phyloP scores from a whole-genome alignment of 1,284 basidiomycete species.

The Ganoderma boninense region DNA sequence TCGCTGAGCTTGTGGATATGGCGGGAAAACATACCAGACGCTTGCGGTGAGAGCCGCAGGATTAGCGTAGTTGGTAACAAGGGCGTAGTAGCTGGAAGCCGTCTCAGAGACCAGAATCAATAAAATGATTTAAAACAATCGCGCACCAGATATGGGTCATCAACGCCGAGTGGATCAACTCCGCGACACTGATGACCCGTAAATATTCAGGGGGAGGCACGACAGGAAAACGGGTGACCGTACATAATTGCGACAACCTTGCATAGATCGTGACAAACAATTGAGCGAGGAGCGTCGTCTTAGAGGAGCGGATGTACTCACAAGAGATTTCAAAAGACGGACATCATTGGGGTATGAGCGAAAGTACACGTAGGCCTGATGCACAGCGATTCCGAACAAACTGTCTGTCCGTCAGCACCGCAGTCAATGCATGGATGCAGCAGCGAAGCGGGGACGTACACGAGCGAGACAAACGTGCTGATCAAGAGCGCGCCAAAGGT shows the following conservation, averaged over 20 bases:
- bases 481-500: constrained; percentile 8
- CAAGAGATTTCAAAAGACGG: neutral
- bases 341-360: constrained; percentile 3
- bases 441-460: neutral
- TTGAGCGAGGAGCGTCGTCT: neutral
- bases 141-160: constrained; percentile 2
- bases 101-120: neutral
- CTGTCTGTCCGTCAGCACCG: neutral
- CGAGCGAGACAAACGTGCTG: constrained; percentile 5
- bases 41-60: neutral
- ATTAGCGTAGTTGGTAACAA: constrained; percentile 1
- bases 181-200: neutral
- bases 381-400: neutral
- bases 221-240: neutral
- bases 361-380: constrained; percentile 2
- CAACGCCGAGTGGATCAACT: neutral
- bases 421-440: neutral
- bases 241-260: constrained; percentile 3
- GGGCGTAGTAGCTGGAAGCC: neutral
- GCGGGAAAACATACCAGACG: neutral
- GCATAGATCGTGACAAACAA: neutral
- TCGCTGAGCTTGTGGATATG: too few relatives aligned
- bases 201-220: neutral
- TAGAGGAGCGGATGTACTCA: neutral
- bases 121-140: too few relatives aligned